A percentile compares a stretch with the other conserved stretches of the same genome.
Conservation (phyloP, 495 filamentous ascomycete genomes). For the Tuber magnatum region DNA sequence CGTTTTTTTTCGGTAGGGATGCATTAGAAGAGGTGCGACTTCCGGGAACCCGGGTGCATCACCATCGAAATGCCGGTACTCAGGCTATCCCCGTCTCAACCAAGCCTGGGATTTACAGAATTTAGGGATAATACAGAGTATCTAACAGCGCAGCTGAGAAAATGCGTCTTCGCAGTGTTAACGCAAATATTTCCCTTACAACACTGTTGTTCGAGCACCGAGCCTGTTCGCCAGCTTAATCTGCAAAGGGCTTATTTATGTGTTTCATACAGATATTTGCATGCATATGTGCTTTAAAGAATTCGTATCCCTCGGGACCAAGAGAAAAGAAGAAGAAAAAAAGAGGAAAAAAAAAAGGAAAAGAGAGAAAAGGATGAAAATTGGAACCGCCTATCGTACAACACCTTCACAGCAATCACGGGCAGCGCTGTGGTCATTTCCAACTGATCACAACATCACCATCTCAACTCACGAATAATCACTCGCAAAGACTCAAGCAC, state of each 20-base stretch:
- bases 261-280: not conserved
- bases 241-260: not conserved
- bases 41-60: too few species aligned
- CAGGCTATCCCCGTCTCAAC: too few species aligned
- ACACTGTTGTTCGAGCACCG: not conserved
- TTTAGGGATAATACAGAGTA: not conserved
- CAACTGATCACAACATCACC: not conserved
- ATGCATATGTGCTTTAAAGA: not conserved
- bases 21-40: too few species aligned
- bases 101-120: not conserved
- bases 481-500: constrained; percentile 14
- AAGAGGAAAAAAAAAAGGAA: not conserved
- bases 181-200: not conserved
- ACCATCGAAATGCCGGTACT: too few species aligned
- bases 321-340: not conserved
- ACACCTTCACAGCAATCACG: not conserved
- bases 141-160: not conserved
- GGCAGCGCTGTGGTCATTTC: not conserved
- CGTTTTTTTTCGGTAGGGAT: too few species aligned
- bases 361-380: not conserved
- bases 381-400: not conserved
- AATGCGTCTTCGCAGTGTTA: not conserved
- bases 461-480: constrained; percentile 16
- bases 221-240: not conserved
- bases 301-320: not conserved